Base-by-base conservation (phyloP, 495 filamentous ascomycete genomes). In the Hypoxylon lienhwacheense region DNA sequence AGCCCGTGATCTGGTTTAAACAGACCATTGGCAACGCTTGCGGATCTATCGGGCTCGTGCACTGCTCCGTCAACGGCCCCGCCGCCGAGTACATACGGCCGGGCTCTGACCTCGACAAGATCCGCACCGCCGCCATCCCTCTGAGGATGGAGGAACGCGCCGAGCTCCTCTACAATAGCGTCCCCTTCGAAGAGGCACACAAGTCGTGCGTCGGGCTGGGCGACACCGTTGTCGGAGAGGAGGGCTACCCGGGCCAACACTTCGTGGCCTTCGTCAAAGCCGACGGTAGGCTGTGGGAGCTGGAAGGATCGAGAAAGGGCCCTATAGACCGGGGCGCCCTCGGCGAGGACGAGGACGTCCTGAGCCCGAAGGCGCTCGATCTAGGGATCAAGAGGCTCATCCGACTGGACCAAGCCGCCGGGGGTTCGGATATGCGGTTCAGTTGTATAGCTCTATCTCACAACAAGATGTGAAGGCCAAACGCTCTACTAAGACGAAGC, bases 21-120 rank as follows among this genome's bases (percentile, higher is more conserved):
- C 88, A 92, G 53, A 92, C 88, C 0, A 92, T 92, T 58, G 76
- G 81, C 14, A 81, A 91, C 66, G 83, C 86, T 5, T 92, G 88
- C 67, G 88, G 88, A 2, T 74, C 86, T 29, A 89, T 90, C 63
- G 87, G 84, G 0, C 72, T 90, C 7, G 66, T 91, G 24, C 88
- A 91, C 70, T 79, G 82, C 35, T 51, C 58, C 29, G 51, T 61
- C 47, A 61, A 61, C 31, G 58, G 58, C 28, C 46, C 51, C 7
- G 80, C 90, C 1, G 67, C 74, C 4, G 47, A 69, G 20, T 72
- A 74, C 57, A 77, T 84, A 47, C 49, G 63, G n/a, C 61, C 70
- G 1, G 70, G 54, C 15, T 80, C 71, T 17, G 61, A 64, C 36
- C 67, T 79, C 2, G 72, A 69, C 12, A 60, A 68, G 47, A 57